phyloP scores from a whole-genome alignment of 345 rosid genomes.

The Aurinia saxatilis region DNA sequence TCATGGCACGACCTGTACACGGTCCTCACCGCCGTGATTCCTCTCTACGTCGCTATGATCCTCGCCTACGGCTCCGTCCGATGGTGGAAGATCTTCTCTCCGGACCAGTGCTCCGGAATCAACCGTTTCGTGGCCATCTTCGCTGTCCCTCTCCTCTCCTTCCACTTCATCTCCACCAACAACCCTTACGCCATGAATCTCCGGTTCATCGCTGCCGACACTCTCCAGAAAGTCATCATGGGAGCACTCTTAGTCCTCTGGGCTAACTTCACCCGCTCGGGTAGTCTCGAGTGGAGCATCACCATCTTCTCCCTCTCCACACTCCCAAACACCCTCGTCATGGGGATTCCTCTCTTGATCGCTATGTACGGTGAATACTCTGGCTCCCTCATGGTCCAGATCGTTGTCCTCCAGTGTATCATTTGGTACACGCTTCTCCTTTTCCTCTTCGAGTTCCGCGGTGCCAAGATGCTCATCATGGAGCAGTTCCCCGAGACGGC shows the following conservation, averaged over 20 bases:
- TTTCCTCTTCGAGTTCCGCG: slow-evolving; percentile 85
- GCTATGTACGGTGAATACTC: slow-evolving; percentile 83
- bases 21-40: slow-evolving; percentile 83
- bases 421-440: slow-evolving; percentile 96
- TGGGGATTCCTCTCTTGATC: slow-evolving; percentile 92
- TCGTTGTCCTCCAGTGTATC: slow-evolving; percentile 91
- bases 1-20: slow-evolving; percentile 69
- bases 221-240: slow-evolving; percentile 79
- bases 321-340: slow-evolving; percentile 86
- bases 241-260: slow-evolving; percentile 48
- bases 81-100: slow-evolving; percentile 96
- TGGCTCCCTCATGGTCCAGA: slow-evolving; percentile 89
- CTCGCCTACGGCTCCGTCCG: slow-evolving; percentile 95
- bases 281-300: slow-evolving; percentile 90
- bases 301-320: slow-evolving; percentile 90
- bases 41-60: slow-evolving; percentile 94
- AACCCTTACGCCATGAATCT: slow-evolving; percentile 83
- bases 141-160: slow-evolving; percentile 91
- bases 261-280: slow-evolving; percentile 55
- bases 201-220: slow-evolving; percentile 87
- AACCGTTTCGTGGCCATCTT: slow-evolving; percentile 92
- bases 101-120: slow-evolving; percentile 97
- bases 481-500: slow-evolving; percentile 98
- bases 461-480: slow-evolving; percentile 85
- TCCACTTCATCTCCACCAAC: slow-evolving; percentile 91